Base-by-base conservation (phyloP, 495 filamentous ascomycete genomes). In the Acidomyces sp. region DNA sequence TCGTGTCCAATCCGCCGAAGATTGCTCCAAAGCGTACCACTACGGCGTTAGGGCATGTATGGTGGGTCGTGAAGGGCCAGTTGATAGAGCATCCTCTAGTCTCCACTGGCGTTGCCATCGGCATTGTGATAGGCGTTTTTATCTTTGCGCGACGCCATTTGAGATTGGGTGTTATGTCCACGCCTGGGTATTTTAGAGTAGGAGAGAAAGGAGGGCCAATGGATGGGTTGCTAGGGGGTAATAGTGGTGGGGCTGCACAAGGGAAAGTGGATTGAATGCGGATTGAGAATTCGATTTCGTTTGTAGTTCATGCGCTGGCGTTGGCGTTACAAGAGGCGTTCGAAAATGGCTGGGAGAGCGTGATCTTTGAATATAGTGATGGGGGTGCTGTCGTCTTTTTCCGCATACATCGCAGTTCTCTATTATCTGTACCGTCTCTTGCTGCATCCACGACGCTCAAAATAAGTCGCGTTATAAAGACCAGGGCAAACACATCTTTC, bases 1-100 rank as follows among this genome's bases (percentile, higher is more conserved):
- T 80, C 35, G 61, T 81, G 41, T 45, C 58, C 3, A 62, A 69
- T 34, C 83, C 87, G 12, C 78, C 85, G 26, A 82, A 86, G 56
- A 77, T 97, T 51, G 77, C 72, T 46, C 71, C 85, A 11, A 97
- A 94, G 65, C 84, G 29, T 87, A 85, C 34, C 78, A 85, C 46
- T 78, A 79, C 37, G 3, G 39, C 38, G 18, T 17, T 46, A 16
- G 48, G 48, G 16, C 48, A 52, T 35, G 32, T 35, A 20, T 52
- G 48, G 48, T 46, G 43, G 38, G 43, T 52, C 13, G 66, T 68
- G 21, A 63, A 93, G 39, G 78, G 83, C 59, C 75, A 78, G 39
- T 61, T 88, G 32, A 80, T 88, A 61, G 90, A 70, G 71, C 28
- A 86, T 92, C 54, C 85, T 82, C 0, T 82, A 74, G 55, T 65